Conservation (phyloP, 139 green algal genomes). For the Penium margaritaceum region DNA sequence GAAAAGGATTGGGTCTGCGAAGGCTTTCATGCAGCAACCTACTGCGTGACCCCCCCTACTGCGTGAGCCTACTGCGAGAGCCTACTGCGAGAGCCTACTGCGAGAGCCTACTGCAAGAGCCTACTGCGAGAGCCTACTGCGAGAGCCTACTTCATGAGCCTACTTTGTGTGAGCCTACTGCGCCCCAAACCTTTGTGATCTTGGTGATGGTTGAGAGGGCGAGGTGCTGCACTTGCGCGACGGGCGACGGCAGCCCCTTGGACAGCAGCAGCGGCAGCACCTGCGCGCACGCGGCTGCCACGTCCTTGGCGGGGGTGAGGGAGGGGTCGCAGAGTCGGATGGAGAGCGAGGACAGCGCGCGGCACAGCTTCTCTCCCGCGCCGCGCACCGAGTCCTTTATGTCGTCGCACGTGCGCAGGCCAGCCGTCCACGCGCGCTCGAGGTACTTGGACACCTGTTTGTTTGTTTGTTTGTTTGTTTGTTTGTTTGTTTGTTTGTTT, state of each 20-base stretch:
- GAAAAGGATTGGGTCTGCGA: too few relatives aligned
- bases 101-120: too few relatives aligned
- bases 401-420: slow-evolving; percentile 62
- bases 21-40: too few relatives aligned
- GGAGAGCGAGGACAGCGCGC: slow-evolving; percentile 33
- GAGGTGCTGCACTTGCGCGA: slow-evolving; percentile 33
- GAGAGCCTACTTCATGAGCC: too few relatives aligned
- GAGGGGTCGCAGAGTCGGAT: slow-evolving; percentile 43
- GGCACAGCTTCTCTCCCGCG: slow-evolving; percentile 28
- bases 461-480: too few relatives aligned
- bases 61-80: too few relatives aligned
- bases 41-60: too few relatives aligned
- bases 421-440: slow-evolving; percentile 66
- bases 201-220: slow-evolving; percentile 43
- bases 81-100: too few relatives aligned
- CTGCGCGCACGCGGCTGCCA: not conserved
- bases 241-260: slow-evolving; percentile 33
- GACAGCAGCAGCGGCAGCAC: slow-evolving; percentile 51
- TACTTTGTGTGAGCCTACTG: too few relatives aligned
- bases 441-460: slow-evolving; percentile 61
- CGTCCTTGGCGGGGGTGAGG: slow-evolving; percentile 32
- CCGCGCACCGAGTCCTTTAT: slow-evolving; percentile 53
- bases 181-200: slow-evolving; percentile 37
- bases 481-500: too few relatives aligned
- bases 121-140: too few relatives aligned